A percentile compares a stretch with the other conserved stretches of the same genome.
These are phyloP conservation scores for Fusarium robinianum DNA, from an alignment of 2,329 filamentous ascomycete genomes.

Conservation along the genomic window DNA sequence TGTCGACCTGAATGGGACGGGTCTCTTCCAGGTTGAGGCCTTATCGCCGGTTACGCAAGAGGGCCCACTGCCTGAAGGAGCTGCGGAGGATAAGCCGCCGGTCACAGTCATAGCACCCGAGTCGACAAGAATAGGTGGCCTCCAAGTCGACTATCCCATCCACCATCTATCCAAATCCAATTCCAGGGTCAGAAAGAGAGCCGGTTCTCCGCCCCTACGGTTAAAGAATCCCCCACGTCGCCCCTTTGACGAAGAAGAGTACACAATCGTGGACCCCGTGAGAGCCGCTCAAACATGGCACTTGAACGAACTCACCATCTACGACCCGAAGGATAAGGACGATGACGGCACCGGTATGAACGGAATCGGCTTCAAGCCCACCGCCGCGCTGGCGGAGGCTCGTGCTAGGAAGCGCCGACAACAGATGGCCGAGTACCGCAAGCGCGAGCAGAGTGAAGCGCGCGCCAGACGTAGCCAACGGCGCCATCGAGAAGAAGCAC, in stretches of 20 bases:
- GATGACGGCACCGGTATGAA: slow-evolving; percentile 71
- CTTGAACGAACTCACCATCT: slow-evolving; percentile 69
- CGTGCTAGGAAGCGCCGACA: slow-evolving; percentile 60
- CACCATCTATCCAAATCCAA: slow-evolving; percentile 47
- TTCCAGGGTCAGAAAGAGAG: slow-evolving; percentile 42
- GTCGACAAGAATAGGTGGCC: slow-evolving; percentile 16
- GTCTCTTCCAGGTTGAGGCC: slow-evolving; percentile 7
- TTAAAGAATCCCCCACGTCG: slow-evolving; percentile 31
- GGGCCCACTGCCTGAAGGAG: slow-evolving; percentile 3
- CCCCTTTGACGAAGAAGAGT: slow-evolving; percentile 40
- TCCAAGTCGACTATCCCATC: slow-evolving; percentile 45
- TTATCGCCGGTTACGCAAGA: not conserved
- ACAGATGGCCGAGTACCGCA: slow-evolving; percentile 66
- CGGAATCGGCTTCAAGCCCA: slow-evolving; percentile 69
- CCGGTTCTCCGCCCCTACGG: slow-evolving; percentile 47
- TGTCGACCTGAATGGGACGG: slow-evolving; percentile 14
- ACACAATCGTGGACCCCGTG: slow-evolving; percentile 54
- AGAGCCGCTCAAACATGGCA: slow-evolving; percentile 68
- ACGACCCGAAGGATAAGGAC: slow-evolving; percentile 66
- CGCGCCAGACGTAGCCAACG: slow-evolving; percentile 59
- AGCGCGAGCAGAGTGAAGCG: slow-evolving; percentile 64
- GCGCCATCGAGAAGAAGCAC: slow-evolving; percentile 48
- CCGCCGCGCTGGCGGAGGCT: slow-evolving; percentile 62
- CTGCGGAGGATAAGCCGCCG: slow-evolving; percentile 10
- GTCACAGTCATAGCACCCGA: slow-evolving; percentile 19